Conservation (phyloP, 2,329 filamentous ascomycete genomes). For the Penicillium sp. region DNA sequence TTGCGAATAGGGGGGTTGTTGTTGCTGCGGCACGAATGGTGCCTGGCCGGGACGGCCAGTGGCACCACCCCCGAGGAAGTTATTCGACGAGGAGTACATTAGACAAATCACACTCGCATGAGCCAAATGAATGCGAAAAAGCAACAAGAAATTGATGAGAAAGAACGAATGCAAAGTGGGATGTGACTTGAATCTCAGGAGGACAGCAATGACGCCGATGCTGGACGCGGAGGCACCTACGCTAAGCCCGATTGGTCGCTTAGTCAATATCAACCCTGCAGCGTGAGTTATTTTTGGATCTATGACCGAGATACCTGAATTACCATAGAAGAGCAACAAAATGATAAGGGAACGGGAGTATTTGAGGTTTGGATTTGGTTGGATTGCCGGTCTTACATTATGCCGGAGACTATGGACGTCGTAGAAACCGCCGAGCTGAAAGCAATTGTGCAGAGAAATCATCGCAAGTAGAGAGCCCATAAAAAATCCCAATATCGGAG, state of each 20-base stretch:
- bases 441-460: conserved; percentile 1
- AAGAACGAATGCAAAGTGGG: conserved; percentile 25
- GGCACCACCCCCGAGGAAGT: conserved; percentile 75
- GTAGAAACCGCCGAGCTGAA: neutral
- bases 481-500: conserved; percentile 1
- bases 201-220: conserved; percentile 30
- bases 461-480: neutral
- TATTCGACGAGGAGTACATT: conserved; percentile 91
- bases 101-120: conserved; percentile 29
- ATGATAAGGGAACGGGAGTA: neutral
- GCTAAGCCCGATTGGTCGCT: conserved; percentile 23
- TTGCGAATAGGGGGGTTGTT: conserved; percentile 42
- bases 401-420: conserved; percentile 4
- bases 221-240: conserved; percentile 27
- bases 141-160: conserved; percentile 22
- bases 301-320: neutral
- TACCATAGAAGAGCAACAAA: neutral
- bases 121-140: conserved; percentile 22
- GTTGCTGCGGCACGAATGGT: conserved; percentile 50
- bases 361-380: neutral
- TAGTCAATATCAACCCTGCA: conserved; percentile 15
- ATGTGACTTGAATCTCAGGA: conserved; percentile 27
- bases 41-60: conserved; percentile 67
- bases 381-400: conserved; percentile 6
- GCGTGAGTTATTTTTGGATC: conserved; percentile 8